Conservation (phyloP, 208 protist species). For the Acanthamoeba healyi region DNA sequence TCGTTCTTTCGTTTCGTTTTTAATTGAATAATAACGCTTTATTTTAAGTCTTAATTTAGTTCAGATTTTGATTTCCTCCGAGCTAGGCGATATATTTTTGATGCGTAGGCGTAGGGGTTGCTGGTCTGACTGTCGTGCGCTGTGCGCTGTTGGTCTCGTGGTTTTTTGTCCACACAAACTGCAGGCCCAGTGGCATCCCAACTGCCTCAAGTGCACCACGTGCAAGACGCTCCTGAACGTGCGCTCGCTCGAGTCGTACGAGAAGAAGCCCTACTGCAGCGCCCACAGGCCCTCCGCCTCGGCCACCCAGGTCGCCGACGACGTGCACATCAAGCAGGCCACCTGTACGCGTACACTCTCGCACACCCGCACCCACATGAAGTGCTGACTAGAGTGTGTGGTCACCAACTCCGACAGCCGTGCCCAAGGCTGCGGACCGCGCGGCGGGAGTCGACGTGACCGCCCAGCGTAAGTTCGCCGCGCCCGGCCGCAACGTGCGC, state of each 20-base stretch:
- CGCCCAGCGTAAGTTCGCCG: slow-evolving; percentile 49
- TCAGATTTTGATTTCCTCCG: no score
- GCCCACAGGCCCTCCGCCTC: background rate
- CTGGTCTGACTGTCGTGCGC: no score
- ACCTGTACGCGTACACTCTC: slow-evolving; percentile 25
- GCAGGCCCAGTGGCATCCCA: slow-evolving; percentile 47
- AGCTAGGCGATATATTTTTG: no score
- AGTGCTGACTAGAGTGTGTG: no score
- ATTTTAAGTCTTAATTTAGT: background rate
- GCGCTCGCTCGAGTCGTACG: slow-evolving; percentile 36
- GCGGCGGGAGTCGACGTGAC: slow-evolving; percentile 29
- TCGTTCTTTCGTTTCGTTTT: background rate
- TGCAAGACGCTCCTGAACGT: slow-evolving; percentile 37
- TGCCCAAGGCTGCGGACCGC: slow-evolving; percentile 43
- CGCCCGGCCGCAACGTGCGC: slow-evolving; percentile 22
- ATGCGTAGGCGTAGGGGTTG: no score
- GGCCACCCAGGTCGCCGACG: slow-evolving; percentile 48
- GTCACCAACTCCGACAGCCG: background rate
- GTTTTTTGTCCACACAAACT: no score
- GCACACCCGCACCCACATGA: background rate
- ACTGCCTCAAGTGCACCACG: slow-evolving; percentile 43
- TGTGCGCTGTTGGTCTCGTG: no score
- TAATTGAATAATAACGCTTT: background rate
- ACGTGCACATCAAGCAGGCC: slow-evolving; percentile 54
- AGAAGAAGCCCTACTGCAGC: slow-evolving; percentile 49